Conservation (phyloP, 23 red algal species). For the Agarophyton chilense region DNA sequence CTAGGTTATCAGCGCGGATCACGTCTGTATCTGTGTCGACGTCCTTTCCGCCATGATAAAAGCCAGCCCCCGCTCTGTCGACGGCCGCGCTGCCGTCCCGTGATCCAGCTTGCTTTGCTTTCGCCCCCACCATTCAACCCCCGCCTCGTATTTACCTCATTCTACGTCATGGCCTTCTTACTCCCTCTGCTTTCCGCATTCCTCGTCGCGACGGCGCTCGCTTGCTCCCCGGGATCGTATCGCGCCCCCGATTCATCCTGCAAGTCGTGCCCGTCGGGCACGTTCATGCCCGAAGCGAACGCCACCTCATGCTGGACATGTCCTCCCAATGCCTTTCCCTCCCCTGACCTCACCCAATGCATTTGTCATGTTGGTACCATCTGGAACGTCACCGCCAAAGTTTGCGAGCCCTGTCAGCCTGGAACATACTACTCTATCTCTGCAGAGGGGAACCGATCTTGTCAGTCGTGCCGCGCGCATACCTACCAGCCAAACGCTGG, state of each 20-base stretch:
- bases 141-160: neutral
- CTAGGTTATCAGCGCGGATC: neutral
- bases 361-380: neutral
- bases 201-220: neutral
- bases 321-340: neutral
- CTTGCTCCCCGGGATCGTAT: neutral
- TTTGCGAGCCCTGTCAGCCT: neutral
- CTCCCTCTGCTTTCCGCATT: neutral
- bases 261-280: neutral
- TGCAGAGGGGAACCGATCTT: neutral
- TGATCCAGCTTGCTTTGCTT: neutral
- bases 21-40: neutral
- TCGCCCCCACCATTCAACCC: neutral
- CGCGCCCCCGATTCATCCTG: neutral
- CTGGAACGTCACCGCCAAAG: neutral
- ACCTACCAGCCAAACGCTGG: constrained; percentile 20
- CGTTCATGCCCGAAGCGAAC: constrained; percentile 24
- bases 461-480: neutral
- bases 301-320: constrained; percentile 3
- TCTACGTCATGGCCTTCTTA: neutral
- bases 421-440: neutral
- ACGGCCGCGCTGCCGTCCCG: neutral
- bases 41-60: constrained; percentile 22
- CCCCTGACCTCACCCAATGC: neutral
- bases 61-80: neutral